Evolutionary conservation across 1,139 yeast species (phyloP).

Genomic region (Pichia sp.): DNA sequence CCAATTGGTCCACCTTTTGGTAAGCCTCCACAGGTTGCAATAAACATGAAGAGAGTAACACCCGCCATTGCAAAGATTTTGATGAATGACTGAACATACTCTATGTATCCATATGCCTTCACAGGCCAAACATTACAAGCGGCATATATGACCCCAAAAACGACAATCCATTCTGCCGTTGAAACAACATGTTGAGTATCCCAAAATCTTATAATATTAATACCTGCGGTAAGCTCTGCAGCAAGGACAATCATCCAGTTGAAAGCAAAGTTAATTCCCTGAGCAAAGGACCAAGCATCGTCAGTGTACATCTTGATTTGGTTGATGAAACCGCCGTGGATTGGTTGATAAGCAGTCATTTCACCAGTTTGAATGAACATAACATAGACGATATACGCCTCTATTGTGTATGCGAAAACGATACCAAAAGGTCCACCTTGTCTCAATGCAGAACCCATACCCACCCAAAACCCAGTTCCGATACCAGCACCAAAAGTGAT

Average conservation of each 20-base stretch:
- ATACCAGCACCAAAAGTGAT: constrained; percentile 63
- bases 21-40: constrained; percentile 68
- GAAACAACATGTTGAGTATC: constrained; percentile 52
- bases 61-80: constrained; percentile 69
- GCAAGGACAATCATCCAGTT: constrained; percentile 77
- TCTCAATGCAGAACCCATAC: constrained; percentile 43
- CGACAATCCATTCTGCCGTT: constrained; percentile 60
- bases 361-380: constrained; percentile 65
- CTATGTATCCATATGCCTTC: constrained; percentile 53
- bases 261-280: constrained; percentile 77
- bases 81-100: constrained; percentile 57
- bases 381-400: constrained; percentile 52
- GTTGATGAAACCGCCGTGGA: constrained; percentile 56
- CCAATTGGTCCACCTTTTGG: constrained; percentile 48
- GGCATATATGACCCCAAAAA: constrained; percentile 50
- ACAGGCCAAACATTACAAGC: constrained; percentile 50
- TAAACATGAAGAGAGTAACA: constrained; percentile 58
- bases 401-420: constrained; percentile 52
- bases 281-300: constrained; percentile 66
- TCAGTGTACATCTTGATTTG: constrained; percentile 52
- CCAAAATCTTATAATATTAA: constrained; percentile 69
- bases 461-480: constrained; percentile 61
- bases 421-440: constrained; percentile 58
- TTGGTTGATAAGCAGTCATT: constrained; percentile 67
- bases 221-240: constrained; percentile 71